phyloP scores from a whole-genome alignment of 208 protist genomes.

The Trypanosoma rangeli region DNA sequence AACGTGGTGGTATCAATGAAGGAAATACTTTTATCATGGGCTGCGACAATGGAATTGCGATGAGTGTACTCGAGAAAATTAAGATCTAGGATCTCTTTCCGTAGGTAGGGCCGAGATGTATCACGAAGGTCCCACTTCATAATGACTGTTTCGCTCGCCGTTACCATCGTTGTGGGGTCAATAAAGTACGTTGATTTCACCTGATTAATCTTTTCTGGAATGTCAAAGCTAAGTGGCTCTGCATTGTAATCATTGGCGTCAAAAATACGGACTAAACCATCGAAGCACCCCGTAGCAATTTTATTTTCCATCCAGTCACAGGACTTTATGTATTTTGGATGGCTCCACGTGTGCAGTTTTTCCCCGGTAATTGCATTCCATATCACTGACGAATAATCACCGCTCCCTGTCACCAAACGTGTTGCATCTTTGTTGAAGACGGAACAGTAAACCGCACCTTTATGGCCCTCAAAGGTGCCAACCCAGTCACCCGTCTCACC shows the following conservation, averaged over 20 bases:
- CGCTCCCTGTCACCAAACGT: slow-evolving; percentile 89
- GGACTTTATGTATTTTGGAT: slow-evolving; percentile 95
- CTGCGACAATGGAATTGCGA: slow-evolving; percentile 71
- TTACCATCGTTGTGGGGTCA: slow-evolving; percentile 84
- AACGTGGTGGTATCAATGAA: slow-evolving; percentile 87
- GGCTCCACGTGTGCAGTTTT: slow-evolving; percentile 86
- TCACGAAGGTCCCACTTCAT: slow-evolving; percentile 92
- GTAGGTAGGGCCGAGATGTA: slow-evolving; percentile 73
- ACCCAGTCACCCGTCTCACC: slow-evolving; percentile 96
- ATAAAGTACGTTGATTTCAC: slow-evolving; percentile 88
- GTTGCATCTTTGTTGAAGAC: slow-evolving; percentile 87
- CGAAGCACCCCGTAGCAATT: slow-evolving; percentile 89
- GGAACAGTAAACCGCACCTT: slow-evolving; percentile 94
- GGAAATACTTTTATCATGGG: slow-evolving; percentile 85
- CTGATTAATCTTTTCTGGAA: slow-evolving; percentile 56
- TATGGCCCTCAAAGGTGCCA: slow-evolving; percentile 95
- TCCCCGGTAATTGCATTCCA: slow-evolving; percentile 93
- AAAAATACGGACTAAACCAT: slow-evolving; percentile 92
- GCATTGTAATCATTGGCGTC: slow-evolving; percentile 83
- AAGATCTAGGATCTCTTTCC: slow-evolving; percentile 78
- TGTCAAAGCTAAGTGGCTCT: slow-evolving; percentile 70
- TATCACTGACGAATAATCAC: slow-evolving; percentile 93
- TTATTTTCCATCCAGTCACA: slow-evolving; percentile 89
- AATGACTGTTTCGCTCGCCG: slow-evolving; percentile 81
- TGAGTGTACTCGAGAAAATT: slow-evolving; percentile 92